Base-by-base conservation (phyloP, 306 rosid genomes). In the Quercus mongolica region DNA sequence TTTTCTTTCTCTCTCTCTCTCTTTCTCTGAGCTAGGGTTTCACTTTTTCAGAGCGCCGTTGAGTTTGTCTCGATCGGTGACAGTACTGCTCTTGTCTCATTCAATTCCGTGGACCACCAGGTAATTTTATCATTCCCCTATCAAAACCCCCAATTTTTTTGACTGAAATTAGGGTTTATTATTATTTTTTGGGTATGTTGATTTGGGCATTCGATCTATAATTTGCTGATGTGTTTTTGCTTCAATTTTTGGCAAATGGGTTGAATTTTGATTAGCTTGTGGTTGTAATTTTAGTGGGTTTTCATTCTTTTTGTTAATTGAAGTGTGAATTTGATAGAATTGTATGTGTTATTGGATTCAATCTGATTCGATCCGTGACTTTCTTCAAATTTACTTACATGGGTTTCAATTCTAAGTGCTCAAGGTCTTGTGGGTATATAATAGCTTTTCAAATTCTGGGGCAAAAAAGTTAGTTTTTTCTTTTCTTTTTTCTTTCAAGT, bases 1-100 rank as follows among this genome's bases (percentile, higher is more conserved):
- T 26, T 17, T 1, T 31, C 17, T 44, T 19, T 75, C 49, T 59
- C 77, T 51, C 74, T 62, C n/a, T 7, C 21, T 21, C 74, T 55
- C 38, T 18, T 56, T 52, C 59, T 38, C 54, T 41, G 20, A 56
- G 23, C 26, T 57, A 38, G 81, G 81, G 78, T 67, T 76, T 72
- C 46, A 38, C 46, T 38, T 38, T 38, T 38, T 38, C 65, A 68
- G 74, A 64, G 74, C 75, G 77, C 46, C 78, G 58, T 46, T 25
- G 13, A 64, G 57, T 14, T 56, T 19, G 67, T 59, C 62, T 44
- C 64, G 74, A 56, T 67, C 79, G 67, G 72, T 74, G 69, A 58
- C 44, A 64, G 18, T 54, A 31, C 64, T 59, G 3, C 69, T 54
- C 23, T 51, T 59, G 2, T 74, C 31, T 33, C 38, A 18, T 25